Evolutionary conservation across 2,329 filamentous ascomycete species (phyloP).

Genomic region (Catunica adiposa): DNA sequence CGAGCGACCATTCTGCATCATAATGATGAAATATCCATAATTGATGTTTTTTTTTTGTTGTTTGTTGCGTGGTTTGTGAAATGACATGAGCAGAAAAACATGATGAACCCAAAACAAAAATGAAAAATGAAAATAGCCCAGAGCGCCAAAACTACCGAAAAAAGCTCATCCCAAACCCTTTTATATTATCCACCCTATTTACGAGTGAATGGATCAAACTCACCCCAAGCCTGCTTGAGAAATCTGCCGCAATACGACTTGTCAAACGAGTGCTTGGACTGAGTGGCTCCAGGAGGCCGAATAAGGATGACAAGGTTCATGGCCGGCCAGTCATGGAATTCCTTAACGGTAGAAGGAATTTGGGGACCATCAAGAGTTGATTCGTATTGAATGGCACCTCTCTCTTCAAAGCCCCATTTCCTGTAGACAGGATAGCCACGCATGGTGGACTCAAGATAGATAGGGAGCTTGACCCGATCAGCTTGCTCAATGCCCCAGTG

Average conservation of each 20-base stretch:
- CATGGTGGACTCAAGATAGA: conserved; percentile 12
- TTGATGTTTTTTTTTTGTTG: background rate
- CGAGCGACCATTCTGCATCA: background rate
- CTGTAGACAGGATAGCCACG: conserved; percentile 12
- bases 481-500: conserved; percentile 12
- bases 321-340: conserved; percentile 6
- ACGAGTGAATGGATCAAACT: background rate
- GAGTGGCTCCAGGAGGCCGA: background rate
- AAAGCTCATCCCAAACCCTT: no score
- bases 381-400: conserved; percentile 9
- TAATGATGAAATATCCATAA: background rate
- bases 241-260: background rate
- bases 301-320: conserved; percentile 12
- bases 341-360: background rate
- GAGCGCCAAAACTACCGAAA: no score
- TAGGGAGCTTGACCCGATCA: conserved; percentile 5
- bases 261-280: background rate
- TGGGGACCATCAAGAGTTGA: background rate
- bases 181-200: background rate
- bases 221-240: background rate
- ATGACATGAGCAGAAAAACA: background rate
- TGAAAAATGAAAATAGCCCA: background rate
- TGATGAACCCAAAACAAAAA: background rate
- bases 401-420: conserved; percentile 9
- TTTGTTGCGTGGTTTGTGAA: background rate